Conservation (phyloP, 1,284 basidiomycete species). For the Sporisorium exsertum region DNA sequence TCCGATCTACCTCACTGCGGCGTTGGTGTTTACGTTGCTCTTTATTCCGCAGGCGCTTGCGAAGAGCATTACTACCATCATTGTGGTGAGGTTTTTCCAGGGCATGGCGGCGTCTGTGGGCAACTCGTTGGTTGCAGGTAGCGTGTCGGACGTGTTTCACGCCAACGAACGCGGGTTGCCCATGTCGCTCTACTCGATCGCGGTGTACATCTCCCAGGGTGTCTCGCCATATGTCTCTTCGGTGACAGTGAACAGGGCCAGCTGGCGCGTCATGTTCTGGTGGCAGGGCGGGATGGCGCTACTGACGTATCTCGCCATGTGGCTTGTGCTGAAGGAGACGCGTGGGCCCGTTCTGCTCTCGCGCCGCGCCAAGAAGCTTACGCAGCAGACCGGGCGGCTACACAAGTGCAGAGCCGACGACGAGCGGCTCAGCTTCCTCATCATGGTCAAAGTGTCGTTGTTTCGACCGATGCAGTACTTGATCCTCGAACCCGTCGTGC, state of each 20-base stretch:
- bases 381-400: slow-evolving; percentile 68
- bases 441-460: slow-evolving; percentile 66
- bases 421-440: slow-evolving; percentile 55
- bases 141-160: slow-evolving; percentile 66
- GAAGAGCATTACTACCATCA: slow-evolving; percentile 57
- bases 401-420: slow-evolving; percentile 70
- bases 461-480: slow-evolving; percentile 67
- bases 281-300: slow-evolving; percentile 46
- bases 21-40: slow-evolving; percentile 47
- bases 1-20: slow-evolving; percentile 48
- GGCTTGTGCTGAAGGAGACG: slow-evolving; percentile 65
- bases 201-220: slow-evolving; percentile 69
- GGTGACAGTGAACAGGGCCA: slow-evolving; percentile 56
- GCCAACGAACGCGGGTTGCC: slow-evolving; percentile 68
- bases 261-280: slow-evolving; percentile 65
- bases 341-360: slow-evolving; percentile 71
- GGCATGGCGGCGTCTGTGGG: slow-evolving; percentile 66
- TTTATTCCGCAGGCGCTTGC: slow-evolving; percentile 64
- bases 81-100: slow-evolving; percentile 68
- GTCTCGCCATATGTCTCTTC: slow-evolving; percentile 60
- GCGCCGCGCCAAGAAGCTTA: slow-evolving; percentile 68
- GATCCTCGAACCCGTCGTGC: slow-evolving; percentile 71
- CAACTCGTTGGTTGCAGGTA: slow-evolving; percentile 65
- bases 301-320: slow-evolving; percentile 41
- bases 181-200: slow-evolving; percentile 70